Evolutionary conservation across 441 rosid species (phyloP), one percentile per base, ranked within the genome.

Genomic region (Manihot esculenta): DNA sequence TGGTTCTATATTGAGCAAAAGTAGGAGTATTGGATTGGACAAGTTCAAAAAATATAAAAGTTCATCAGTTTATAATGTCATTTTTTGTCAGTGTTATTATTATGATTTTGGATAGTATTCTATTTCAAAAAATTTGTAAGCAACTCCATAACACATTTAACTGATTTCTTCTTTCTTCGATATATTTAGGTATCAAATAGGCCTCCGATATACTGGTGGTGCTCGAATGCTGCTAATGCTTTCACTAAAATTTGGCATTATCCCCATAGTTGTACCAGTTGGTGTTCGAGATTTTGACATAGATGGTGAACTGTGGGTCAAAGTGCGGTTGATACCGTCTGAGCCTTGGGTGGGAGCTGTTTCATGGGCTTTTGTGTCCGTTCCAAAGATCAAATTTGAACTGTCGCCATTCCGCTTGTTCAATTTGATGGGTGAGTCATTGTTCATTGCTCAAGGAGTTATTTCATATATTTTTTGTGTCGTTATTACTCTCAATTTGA

Each of bases 221-320:
- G 99, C 98, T 65, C 92, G 97, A 11, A 85, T 89, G 91, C 75
- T 94, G 76, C 85, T 94, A 73, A 83, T 77, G 94, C 94, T 94
- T 62, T 86, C 97, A 0, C 78, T 94, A 56, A 94, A 94, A 55
- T 94, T 90, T 77, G 84, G 96, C 54, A 81, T 94, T 64, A 74
- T 90, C 56, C 97, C 99, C 60, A 80, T 94, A 45, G 83, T 80
- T 0, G 91, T 94, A 79, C 99, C 98, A 4, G 98, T 94, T 35
- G 97, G 97, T 60, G 81, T 94, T 78, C 87, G 93, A 35, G 91
- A 94, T 84, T 92, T 94, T 68, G 98, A 94, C 79, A 92, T 94
- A 75, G 98, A 92, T 60, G 98, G 99, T 57, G 99, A 94, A 82
- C 96, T 94, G 27, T 94, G 98, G 99, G 99, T 94, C 75, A 92